Evolutionary conservation across 768 basidiomycete species (phyloP), one percentile per base, ranked within the genome.

Genomic region (Leccinellum luteum): DNA sequence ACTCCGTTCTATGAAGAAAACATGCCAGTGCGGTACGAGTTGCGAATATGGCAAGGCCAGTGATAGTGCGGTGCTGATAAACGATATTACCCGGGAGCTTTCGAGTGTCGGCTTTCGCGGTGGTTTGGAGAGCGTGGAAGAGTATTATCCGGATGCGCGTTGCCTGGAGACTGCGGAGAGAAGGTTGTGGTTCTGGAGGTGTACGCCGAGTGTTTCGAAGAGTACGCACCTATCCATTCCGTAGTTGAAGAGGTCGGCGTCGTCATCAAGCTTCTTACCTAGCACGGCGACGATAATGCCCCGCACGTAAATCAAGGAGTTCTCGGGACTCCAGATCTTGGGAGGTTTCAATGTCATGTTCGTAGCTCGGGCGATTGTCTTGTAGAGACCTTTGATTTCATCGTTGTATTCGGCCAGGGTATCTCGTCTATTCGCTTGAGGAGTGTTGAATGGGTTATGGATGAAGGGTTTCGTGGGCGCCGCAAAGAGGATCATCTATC

Each of bases 141-240:
- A 81, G 61, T 19, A 71, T 65, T 50, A 77, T 74, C 3, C 77
- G 74, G 28, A 79, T 76, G 64, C 73, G 75, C 0, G 75, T 78
- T 19, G 74, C 74, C 59, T 75, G 71, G 5, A 79, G 49, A 53
- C 80, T 81, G 49, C 0, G 9, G 12, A 54, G 52, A 43, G 5
- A 43, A 3, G 34, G 30, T 48, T 13, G 51, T n/a, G 15, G 10
- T 19, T 41, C 13, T 15, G 21, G 13, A 34, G 10, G 19, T 10
- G 32, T 13, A 32, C 14, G 25, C 1, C 8, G 19, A 52, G 5
- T 30, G 0, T 32, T 44, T 34, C 10, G 10, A 48, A 43, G n/a
- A 28, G 13, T 1, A 2, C 52, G 25, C 48, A 62, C 65, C 60
- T 54, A 25, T 67, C 51, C 15, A 3, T 49, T 25, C 59, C 66